A percentile compares a stretch with the other conserved stretches of the same genome.
These are phyloP conservation scores for Solanum okadae DNA, from an alignment of 257 asterid species.

Conservation along the genomic window DNA sequence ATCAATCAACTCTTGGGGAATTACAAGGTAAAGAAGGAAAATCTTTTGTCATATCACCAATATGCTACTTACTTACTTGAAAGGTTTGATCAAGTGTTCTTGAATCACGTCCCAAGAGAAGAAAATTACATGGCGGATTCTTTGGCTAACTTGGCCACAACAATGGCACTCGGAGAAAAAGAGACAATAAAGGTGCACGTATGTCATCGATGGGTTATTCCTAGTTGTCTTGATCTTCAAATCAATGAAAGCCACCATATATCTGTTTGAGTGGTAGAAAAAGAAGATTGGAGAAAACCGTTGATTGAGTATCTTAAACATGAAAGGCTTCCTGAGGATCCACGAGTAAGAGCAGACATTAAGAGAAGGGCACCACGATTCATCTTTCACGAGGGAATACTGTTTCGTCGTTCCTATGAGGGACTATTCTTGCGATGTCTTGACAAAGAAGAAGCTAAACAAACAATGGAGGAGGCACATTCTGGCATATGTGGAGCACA, in stretches of 20 bases:
- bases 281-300: no score
- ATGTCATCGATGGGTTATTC: no score
- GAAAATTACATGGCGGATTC: no score
- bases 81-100: not conserved
- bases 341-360: no score
- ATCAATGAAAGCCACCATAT: not conserved
- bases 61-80: not conserved
- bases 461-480: not conserved
- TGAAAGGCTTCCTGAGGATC: not conserved
- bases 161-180: not conserved
- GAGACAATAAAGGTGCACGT: not conserved
- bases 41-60: not conserved
- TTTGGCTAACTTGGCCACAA: not conserved
- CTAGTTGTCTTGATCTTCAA: not conserved
- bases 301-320: not conserved
- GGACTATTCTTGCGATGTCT: not conserved
- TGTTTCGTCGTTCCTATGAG: not conserved
- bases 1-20: not conserved
- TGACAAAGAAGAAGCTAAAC: not conserved
- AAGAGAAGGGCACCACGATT: not conserved
- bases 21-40: not conserved
- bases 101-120: not conserved
- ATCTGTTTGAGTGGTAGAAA: not conserved
- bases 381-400: no score
- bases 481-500: not conserved